Conservation (phyloP, 208 protist species). For the Trichomonas gallinae region DNA sequence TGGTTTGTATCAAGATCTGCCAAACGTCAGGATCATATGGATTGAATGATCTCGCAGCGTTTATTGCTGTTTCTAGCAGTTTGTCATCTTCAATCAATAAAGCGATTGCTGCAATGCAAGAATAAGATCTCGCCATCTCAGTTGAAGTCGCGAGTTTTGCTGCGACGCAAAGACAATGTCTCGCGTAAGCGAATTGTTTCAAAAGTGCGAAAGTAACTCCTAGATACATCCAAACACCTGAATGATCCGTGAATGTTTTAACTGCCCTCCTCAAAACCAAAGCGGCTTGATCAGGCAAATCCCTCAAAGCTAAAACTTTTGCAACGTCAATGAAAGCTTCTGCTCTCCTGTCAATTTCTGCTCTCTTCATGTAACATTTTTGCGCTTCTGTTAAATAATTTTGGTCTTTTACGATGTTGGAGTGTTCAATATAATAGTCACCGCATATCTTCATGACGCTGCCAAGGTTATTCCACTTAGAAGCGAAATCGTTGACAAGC, state of each 20-base stretch:
- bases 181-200: not conserved
- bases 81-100: not conserved
- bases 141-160: not conserved
- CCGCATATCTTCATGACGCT: not conserved
- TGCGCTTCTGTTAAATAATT: not conserved
- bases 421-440: not conserved
- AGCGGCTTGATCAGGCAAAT: not conserved
- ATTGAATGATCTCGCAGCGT: not conserved
- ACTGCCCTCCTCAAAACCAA: not conserved
- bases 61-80: not conserved
- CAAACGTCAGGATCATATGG: conserved; percentile 16
- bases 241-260: not conserved
- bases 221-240: not conserved
- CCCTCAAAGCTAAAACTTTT: not conserved
- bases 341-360: not conserved
- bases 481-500: not conserved
- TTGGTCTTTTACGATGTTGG: not conserved
- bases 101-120: not conserved
- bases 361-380: not conserved
- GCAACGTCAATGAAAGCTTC: not conserved
- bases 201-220: not conserved
- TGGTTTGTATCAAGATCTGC: not conserved
- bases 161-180: not conserved
- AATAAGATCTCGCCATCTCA: not conserved
- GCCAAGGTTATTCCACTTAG: not conserved